Percentiles rank a stretch among this genome's conserved stretches.
Conservation (phyloP, 331 rosid species). For the Erythrophleum ivorense region DNA sequence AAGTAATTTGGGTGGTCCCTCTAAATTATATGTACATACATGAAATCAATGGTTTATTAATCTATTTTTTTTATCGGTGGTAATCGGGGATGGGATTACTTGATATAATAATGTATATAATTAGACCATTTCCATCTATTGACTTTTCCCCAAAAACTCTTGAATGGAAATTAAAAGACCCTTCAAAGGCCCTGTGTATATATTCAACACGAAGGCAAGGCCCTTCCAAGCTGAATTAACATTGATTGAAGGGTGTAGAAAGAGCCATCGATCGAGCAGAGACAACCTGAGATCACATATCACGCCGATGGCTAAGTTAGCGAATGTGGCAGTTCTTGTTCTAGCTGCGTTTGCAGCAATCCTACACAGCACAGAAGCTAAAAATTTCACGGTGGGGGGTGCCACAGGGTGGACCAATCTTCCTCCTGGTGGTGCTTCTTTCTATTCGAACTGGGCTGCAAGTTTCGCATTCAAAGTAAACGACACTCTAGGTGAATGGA, state of each 20-base stretch:
- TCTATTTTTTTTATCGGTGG: too few relatives aligned
- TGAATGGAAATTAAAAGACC: neutral
- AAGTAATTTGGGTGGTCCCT: too few relatives aligned
- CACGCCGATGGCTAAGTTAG: constrained; percentile 29
- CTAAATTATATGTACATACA: too few relatives aligned
- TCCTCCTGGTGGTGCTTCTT: constrained; percentile 45
- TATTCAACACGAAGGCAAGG: neutral
- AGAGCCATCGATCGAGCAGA: constrained; percentile 10
- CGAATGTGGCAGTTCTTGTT: constrained; percentile 11
- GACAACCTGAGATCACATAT: constrained; percentile 24
- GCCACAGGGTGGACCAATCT: constrained; percentile 40
- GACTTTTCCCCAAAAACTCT: neutral
- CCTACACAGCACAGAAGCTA: constrained; percentile 31
- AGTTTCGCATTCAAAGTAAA: constrained; percentile 39
- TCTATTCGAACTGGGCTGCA: constrained; percentile 48
- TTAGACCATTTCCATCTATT: neutral
- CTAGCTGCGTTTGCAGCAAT: neutral
- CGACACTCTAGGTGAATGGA: constrained; percentile 40
- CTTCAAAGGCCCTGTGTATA: neutral
- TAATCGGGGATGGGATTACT: neutral
- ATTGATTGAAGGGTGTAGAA: neutral
- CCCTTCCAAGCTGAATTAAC: constrained; percentile 8
- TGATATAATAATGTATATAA: too few relatives aligned
- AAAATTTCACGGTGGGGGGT: constrained; percentile 43
- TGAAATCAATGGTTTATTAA: too few relatives aligned